A percentile compares a stretch with the other conserved stretches of the same genome.
phyloP scores from a whole-genome alignment of 2,329 filamentous ascomycete species.

The Monilinia aucupariae region DNA sequence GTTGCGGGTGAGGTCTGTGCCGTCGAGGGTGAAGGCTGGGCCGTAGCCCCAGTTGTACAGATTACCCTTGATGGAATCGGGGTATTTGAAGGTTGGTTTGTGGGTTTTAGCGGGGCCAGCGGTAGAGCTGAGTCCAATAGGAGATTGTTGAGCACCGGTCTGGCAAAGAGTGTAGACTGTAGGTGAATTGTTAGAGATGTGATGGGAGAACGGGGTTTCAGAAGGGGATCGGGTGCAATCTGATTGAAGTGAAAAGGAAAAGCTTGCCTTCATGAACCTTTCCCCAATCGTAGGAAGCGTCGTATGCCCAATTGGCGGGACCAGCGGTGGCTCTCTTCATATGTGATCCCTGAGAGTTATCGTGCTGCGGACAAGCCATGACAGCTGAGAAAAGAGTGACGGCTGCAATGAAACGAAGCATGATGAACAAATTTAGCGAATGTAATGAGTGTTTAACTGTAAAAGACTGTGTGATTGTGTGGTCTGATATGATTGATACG shows the following conservation, averaged over 20 bases:
- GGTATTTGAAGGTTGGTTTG: conserved; percentile 41
- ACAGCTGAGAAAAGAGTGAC: conserved; percentile 15
- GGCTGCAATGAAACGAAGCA: conserved; percentile 11
- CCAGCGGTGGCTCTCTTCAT: conserved; percentile 18
- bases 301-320: conserved; percentile 35
- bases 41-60: conserved; percentile 48
- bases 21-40: conserved; percentile 40
- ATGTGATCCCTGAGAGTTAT: conserved; percentile 16
- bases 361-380: conserved; percentile 27
- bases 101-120: conserved; percentile 40
- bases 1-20: conserved; percentile 31
- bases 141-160: conserved; percentile 46
- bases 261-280: conserved; percentile 33
- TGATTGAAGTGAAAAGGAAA: not conserved
- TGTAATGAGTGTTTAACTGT: not conserved
- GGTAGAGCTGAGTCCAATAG: conserved; percentile 40
- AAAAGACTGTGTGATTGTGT: not conserved
- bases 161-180: conserved; percentile 43
- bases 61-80: conserved; percentile 35
- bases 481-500: not conserved
- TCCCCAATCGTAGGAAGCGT: conserved; percentile 40
- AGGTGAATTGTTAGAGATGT: not conserved
- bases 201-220: not conserved
- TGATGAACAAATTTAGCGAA: not conserved
- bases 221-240: not conserved